Evolutionary conservation across 176 grass and related monocot species (phyloP), one percentile per base, ranked within the genome.

Genomic region (Cymbopogon citratus): DNA sequence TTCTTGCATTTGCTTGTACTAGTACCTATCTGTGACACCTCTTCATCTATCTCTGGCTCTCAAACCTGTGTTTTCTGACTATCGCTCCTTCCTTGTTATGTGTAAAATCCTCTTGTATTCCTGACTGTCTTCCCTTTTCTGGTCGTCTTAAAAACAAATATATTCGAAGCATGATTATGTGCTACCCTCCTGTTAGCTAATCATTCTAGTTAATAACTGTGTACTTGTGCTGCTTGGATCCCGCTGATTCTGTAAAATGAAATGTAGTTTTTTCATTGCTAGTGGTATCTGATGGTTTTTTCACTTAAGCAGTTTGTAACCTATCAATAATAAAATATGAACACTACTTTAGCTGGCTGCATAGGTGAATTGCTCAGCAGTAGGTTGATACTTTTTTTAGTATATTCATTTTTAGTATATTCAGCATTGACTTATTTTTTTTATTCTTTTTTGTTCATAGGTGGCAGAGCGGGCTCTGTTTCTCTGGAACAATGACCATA

Each of bases 401-500:
- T n/a, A n/a, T n/a, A n/a, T n/a, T n/a, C n/a, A n/a, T n/a, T 18
- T 60, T 26, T 40, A 69, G 27, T 21, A 68, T 12, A 61, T 39
- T 61, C 43, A 69, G 9, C 29, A 74, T 86, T 77, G 31, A 69
- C 48, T 74, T 15, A 9, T n/a, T 18, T 44, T 77, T 77, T 85
- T 71, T 67, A 24, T 85, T 12, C 56, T 80, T 80, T 18, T 83
- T 29, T 89, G 39, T 69, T 71, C 57, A 63, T 66, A 99, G 97
- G 93, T 99, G 60, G 91, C 97, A 70, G 93, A 99, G 90, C 88
- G 97, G 65, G 89, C 97, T 66, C 87, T 99, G 52, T 99, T 99
- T 87, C 81, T 96, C 33, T 99, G 97, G 97, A 99, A 99, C 80
- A 99, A 99, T n/a, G 97, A 99, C 73, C 97, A 93, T 61, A 89